Evolutionary conservation across 306 rosid genomes (phyloP).

Genomic region (Cicer judaicum): DNA sequence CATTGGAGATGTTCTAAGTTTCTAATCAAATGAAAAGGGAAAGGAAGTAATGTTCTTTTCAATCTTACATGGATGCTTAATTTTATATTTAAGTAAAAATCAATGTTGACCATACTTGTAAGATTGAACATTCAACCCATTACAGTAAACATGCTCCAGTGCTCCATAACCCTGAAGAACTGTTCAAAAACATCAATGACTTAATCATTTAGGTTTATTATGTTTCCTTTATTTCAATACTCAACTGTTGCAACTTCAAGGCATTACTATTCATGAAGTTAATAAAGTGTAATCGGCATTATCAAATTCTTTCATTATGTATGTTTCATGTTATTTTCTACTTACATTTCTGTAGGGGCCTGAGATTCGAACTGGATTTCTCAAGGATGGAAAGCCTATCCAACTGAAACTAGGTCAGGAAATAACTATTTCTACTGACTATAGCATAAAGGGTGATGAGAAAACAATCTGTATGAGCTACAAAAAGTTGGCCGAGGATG

Average conservation of each 20-base stretch:
- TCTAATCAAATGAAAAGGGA: neutral
- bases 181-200: neutral
- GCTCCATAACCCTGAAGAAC: neutral
- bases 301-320: neutral
- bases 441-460: constrained; percentile 84
- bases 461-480: constrained; percentile 89
- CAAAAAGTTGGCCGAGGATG: constrained; percentile 89
- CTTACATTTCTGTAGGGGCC: constrained; percentile 69
- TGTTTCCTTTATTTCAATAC: neutral
- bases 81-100: neutral
- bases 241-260: neutral
- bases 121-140: neutral
- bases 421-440: constrained; percentile 87
- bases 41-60: neutral
- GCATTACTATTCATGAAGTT: neutral
- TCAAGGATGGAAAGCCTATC: constrained; percentile 81
- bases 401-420: constrained; percentile 80
- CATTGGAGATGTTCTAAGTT: neutral
- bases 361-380: constrained; percentile 97
- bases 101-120: constrained; percentile 5
- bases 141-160: neutral
- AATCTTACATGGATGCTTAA: neutral
- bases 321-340: constrained; percentile 8
- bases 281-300: neutral
- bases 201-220: neutral